A percentile compares a stretch with the other conserved stretches of the same genome.
Conservation (phyloP, 768 basidiomycete species). For the Tulasnella sp. region DNA sequence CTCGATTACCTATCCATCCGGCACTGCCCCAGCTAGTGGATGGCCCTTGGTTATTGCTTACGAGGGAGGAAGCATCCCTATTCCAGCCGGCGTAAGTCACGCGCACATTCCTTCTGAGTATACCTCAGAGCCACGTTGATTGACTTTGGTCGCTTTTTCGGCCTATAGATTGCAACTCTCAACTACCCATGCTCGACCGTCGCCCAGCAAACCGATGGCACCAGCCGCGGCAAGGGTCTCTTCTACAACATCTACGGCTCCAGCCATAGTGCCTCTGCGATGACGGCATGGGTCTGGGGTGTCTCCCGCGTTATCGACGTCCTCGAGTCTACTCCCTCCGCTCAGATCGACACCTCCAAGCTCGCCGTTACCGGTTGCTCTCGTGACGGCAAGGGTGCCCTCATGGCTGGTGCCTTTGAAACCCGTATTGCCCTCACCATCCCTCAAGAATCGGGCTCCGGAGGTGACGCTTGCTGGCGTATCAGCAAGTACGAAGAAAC, state of each 20-base stretch:
- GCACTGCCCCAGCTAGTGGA: constrained; percentile 30
- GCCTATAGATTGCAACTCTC: neutral
- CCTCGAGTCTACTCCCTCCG: constrained; percentile 43
- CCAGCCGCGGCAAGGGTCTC: constrained; percentile 47
- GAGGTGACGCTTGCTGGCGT: constrained; percentile 54
- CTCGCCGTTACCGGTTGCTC: constrained; percentile 55
- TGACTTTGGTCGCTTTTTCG: neutral
- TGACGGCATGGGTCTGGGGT: constrained; percentile 59
- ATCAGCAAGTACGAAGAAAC: constrained; percentile 44
- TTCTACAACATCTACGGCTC: constrained; percentile 52
- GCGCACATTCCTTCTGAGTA: neutral
- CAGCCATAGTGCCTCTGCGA: constrained; percentile 41
- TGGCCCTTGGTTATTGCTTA: constrained; percentile 49
- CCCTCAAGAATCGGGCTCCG: constrained; percentile 56
- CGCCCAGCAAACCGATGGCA: constrained; percentile 39
- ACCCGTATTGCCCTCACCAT: constrained; percentile 51
- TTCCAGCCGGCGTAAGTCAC: constrained; percentile 27
- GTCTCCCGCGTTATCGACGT: constrained; percentile 53
- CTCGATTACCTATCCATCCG: constrained; percentile 39
- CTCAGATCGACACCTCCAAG: constrained; percentile 42
- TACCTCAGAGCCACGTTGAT: neutral
- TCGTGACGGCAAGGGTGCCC: constrained; percentile 53
- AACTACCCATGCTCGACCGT: constrained; percentile 29
- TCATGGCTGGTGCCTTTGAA: constrained; percentile 53
- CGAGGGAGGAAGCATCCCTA: constrained; percentile 38